A percentile compares a stretch with the other conserved stretches of the same genome.
These are phyloP conservation scores for Lachnellula arida DNA, from an alignment of 2,329 filamentous ascomycete genomes.

Conservation along the genomic window DNA sequence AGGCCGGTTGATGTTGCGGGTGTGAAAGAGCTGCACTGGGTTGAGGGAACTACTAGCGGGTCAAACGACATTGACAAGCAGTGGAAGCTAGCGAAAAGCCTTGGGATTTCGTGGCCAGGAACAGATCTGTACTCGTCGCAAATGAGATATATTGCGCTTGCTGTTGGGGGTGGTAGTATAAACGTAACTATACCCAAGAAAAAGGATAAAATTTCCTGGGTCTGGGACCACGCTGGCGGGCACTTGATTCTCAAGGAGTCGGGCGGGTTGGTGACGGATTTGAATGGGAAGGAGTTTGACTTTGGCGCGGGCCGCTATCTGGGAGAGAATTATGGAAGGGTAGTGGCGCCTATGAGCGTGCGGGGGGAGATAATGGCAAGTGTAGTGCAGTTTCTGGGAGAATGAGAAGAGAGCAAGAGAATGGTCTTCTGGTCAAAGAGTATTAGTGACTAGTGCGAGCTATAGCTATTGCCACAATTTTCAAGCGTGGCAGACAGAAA, in stretches of 20 bases:
- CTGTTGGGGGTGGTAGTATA: slow-evolving; percentile 45
- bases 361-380: slow-evolving; percentile 23
- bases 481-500: too few species aligned
- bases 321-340: slow-evolving; percentile 36
- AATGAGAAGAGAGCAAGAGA: neutral
- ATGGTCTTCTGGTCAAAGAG: too few species aligned
- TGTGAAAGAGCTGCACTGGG: slow-evolving; percentile 37
- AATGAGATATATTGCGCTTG: slow-evolving; percentile 49
- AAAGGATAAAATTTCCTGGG: slow-evolving; percentile 19
- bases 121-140: slow-evolving; percentile 49
- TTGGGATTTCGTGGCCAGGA: slow-evolving; percentile 43
- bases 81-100: slow-evolving; percentile 17
- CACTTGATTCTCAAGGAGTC: slow-evolving; percentile 47
- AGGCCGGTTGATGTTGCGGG: neutral
- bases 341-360: slow-evolving; percentile 36
- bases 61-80: slow-evolving; percentile 37
- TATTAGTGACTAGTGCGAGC: too few species aligned
- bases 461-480: too few species aligned
- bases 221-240: slow-evolving; percentile 54
- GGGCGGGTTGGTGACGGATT: slow-evolving; percentile 46
- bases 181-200: slow-evolving; percentile 44
- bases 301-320: slow-evolving; percentile 40
- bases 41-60: slow-evolving; percentile 40
- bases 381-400: neutral
- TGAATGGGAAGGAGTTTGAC: slow-evolving; percentile 45